phyloP scores from a whole-genome alignment of 2,329 filamentous ascomycete species.

The Teratosphaeria destructans region DNA sequence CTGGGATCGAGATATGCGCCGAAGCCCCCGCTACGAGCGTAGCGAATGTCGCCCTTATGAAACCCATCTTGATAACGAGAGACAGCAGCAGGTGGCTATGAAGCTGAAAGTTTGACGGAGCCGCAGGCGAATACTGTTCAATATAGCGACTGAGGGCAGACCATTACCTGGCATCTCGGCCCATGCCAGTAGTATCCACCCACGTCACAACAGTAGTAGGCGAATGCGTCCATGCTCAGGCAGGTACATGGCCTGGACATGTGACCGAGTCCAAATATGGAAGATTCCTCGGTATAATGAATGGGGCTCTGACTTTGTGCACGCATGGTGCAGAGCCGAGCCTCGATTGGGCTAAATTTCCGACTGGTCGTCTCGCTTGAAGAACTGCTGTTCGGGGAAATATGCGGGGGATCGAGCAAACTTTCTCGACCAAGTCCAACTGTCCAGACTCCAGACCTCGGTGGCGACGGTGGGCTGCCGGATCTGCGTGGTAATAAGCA shows the following conservation, averaged over 20 bases:
- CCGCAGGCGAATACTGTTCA: neutral
- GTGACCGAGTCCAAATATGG: neutral
- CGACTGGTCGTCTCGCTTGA: neutral
- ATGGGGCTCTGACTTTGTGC: neutral
- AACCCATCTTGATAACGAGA: neutral
- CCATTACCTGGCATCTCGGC: neutral
- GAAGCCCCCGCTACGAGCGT: neutral
- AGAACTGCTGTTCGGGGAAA: neutral
- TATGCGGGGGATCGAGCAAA: neutral
- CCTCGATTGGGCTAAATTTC: neutral
- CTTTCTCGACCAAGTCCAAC: neutral
- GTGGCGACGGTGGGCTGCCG: neutral
- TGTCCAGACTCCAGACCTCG: neutral
- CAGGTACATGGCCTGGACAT: neutral
- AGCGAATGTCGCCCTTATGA: neutral
- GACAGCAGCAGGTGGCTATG: neutral
- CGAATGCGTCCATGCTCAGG: neutral
- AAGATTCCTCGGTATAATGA: neutral
- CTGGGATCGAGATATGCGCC: conserved; percentile 3
- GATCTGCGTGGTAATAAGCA: neutral
- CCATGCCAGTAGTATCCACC: neutral
- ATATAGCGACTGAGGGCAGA: neutral
- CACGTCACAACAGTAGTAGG: neutral
- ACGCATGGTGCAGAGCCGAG: neutral
- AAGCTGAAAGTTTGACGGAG: neutral